Percentiles rank a stretch among this genome's conserved stretches.
Conservation (phyloP, 495 filamentous ascomycete species). For the Coniosporium apollinis region DNA sequence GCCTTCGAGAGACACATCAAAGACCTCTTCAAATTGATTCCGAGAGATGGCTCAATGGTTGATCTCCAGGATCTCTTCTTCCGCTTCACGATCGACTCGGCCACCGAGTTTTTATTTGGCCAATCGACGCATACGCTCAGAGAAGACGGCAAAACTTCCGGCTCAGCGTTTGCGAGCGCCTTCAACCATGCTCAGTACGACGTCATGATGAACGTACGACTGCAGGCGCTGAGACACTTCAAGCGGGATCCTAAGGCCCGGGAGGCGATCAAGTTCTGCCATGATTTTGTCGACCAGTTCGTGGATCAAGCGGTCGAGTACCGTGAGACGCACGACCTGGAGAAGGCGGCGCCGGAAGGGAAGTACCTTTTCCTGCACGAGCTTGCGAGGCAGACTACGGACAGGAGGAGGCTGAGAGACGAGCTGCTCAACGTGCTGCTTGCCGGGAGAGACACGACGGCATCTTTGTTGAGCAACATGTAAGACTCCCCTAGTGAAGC, state of each 20-base stretch:
- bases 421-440: slow-evolving; percentile 36
- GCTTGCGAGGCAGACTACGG: slow-evolving; percentile 38
- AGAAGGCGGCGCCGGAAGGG: slow-evolving; percentile 2
- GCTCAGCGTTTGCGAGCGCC: slow-evolving; percentile 12
- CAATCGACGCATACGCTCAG: slow-evolving; percentile 30
- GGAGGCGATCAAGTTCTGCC: slow-evolving; percentile 13
- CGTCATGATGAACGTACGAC: background rate
- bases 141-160: slow-evolving; percentile 8
- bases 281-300: slow-evolving; percentile 32
- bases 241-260: slow-evolving; percentile 5
- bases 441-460: slow-evolving; percentile 22
- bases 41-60: slow-evolving; percentile 31
- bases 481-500: slow-evolving; percentile 25
- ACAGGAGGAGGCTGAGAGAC: slow-evolving; percentile 41
- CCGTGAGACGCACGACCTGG: too few relatives aligned
- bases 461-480: slow-evolving; percentile 36
- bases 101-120: slow-evolving; percentile 61
- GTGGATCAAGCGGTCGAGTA: slow-evolving; percentile 20
- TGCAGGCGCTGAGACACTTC: slow-evolving; percentile 2
- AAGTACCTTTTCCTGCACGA: slow-evolving; percentile 51
- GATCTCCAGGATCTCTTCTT: slow-evolving; percentile 54
- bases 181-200: slow-evolving; percentile 12
- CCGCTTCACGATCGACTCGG: slow-evolving; percentile 48
- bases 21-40: slow-evolving; percentile 29
- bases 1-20: slow-evolving; percentile 45